Conservation (phyloP, 1,284 basidiomycete genomes). For the Ustilago vetiveriae region DNA sequence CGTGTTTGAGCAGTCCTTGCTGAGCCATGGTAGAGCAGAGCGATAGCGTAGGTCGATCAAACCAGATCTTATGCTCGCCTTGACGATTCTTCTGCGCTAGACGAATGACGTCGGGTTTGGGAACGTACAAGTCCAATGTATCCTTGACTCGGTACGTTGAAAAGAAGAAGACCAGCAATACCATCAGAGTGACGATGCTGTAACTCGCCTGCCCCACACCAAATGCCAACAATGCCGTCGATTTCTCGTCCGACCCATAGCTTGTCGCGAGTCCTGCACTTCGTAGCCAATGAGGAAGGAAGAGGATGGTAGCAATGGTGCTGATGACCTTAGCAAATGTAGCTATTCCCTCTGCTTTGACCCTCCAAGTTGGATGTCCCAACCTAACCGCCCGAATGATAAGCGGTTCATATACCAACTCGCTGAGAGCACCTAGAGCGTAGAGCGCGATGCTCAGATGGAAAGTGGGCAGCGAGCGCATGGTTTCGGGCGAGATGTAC, state of each 20-base stretch:
- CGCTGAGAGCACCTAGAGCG: conserved; percentile 54
- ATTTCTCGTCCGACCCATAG: conserved; percentile 7
- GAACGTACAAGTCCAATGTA: conserved; percentile 74
- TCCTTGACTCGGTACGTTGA: conserved; percentile 80
- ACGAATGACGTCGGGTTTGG: conserved; percentile 39
- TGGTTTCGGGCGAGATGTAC: conserved; percentile 43
- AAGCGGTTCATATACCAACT: conserved; percentile 60
- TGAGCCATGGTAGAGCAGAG: conserved; percentile 81
- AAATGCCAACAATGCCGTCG: conserved; percentile 54
- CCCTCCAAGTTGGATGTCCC: conserved; percentile 43
- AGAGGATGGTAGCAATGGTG: conserved; percentile 31
- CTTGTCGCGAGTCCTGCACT: background rate
- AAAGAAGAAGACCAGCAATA: conserved; percentile 26
- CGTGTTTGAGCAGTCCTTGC: conserved; percentile 89
- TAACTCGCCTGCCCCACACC: conserved; percentile 56
- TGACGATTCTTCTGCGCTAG: background rate
- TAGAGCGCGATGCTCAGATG: conserved; percentile 50
- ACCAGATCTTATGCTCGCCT: conserved; percentile 3
- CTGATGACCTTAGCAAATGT: conserved; percentile 52
- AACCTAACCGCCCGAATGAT: conserved; percentile 52
- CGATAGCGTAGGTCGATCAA: conserved; percentile 27
- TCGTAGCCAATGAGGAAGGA: conserved; percentile 17
- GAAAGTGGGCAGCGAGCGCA: conserved; percentile 42
- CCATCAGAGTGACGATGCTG: conserved; percentile 42
- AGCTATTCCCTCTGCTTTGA: conserved; percentile 58